Percentiles rank a stretch among this genome's conserved stretches.
Evolutionary conservation across 371 early-diverging fungal species (phyloP).

Genomic region (Mucor indicus): DNA sequence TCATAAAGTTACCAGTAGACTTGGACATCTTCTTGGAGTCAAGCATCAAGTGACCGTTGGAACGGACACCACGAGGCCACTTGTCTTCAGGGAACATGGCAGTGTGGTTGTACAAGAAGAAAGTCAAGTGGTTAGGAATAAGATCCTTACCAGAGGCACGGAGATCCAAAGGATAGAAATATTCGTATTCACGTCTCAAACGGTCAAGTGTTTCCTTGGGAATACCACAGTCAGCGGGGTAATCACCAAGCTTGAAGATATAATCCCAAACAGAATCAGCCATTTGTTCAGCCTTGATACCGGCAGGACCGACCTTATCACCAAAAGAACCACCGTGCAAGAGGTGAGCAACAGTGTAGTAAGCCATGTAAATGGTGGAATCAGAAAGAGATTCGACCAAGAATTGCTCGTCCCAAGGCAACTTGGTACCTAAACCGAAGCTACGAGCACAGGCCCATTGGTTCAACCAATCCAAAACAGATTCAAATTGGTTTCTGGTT

Average conservation of each 20-base stretch:
- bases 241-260: constrained; percentile 77
- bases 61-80: constrained; percentile 94
- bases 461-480: constrained; percentile 94
- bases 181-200: constrained; percentile 88
- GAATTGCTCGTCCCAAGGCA: constrained; percentile 97
- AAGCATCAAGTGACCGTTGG: constrained; percentile 98
- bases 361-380: constrained; percentile 99
- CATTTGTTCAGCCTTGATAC: constrained; percentile 83
- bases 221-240: constrained; percentile 66
- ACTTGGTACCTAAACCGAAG: constrained; percentile 95
- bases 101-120: constrained; percentile 98
- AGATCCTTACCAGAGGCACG: constrained; percentile 99
- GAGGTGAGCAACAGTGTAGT: constrained; percentile 98
- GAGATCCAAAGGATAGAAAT: constrained; percentile 99
- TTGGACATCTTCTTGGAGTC: constrained; percentile 99
- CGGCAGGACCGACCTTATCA: constrained; percentile 76
- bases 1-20: constrained; percentile 99
- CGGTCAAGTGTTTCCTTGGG: constrained; percentile 63
- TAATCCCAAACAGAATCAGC: constrained; percentile 97
- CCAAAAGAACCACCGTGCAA: constrained; percentile 92
- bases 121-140: constrained; percentile 98
- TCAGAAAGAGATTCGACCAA: constrained; percentile 99
- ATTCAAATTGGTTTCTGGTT: constrained; percentile 86
- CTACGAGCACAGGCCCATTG: constrained; percentile 99
- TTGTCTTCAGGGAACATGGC: constrained; percentile 93